phyloP scores from a whole-genome alignment of 2,329 filamentous ascomycete genomes.

The Peltaster fructicola region DNA sequence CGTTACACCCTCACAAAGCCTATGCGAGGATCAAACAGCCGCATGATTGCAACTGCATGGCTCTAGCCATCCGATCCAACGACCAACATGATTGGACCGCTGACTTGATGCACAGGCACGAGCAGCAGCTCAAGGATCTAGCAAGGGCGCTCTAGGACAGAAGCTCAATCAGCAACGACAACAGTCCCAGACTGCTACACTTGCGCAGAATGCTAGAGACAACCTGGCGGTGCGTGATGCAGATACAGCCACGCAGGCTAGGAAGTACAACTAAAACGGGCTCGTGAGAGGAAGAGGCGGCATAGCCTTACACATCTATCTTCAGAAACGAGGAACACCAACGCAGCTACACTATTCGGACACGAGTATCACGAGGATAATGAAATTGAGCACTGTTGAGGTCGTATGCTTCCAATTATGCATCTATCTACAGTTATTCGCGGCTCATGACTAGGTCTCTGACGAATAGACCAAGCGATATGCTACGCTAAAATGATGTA shows the following conservation, averaged over 20 bases:
- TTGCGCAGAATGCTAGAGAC: conserved; percentile 49
- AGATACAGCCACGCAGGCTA: conserved; percentile 41
- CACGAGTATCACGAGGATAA: too few relatives aligned
- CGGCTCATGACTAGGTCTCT: too few relatives aligned
- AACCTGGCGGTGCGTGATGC: conserved; percentile 50
- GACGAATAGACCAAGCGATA: too few relatives aligned
- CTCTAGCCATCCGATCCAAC: conserved; percentile 2
- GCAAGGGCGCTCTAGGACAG: conserved; percentile 48
- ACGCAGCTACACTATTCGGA: too few relatives aligned
- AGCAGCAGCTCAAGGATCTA: conserved; percentile 36
- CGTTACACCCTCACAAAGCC: conserved; percentile 17
- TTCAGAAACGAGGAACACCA: too few relatives aligned
- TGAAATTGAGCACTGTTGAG: too few relatives aligned
- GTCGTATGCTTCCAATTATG: too few relatives aligned
- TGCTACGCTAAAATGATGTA: too few relatives aligned
- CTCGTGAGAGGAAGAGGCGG: conserved; percentile 1
- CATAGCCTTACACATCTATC: too few relatives aligned
- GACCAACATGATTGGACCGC: background rate
- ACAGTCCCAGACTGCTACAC: conserved; percentile 48
- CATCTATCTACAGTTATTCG: too few relatives aligned
- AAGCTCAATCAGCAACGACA: conserved; percentile 61
- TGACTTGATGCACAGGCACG: conserved; percentile 37
- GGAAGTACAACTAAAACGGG: conserved; percentile 27
- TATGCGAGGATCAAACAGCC: conserved; percentile 1
- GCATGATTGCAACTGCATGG: conserved; percentile 7